phyloP scores from a whole-genome alignment of 768 basidiomycete genomes.

The Collybia nuda region DNA sequence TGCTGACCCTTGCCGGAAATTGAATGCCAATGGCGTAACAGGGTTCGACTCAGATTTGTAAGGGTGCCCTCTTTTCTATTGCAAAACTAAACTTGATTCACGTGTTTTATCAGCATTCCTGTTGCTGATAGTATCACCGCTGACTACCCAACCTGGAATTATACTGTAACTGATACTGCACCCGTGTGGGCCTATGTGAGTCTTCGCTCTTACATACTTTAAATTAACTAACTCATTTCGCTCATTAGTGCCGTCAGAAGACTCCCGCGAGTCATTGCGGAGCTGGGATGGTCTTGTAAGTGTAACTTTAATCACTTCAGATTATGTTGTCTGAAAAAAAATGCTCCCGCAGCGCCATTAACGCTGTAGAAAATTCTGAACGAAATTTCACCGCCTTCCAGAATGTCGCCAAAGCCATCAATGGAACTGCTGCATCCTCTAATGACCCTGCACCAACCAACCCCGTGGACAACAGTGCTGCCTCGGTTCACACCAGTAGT shows the following conservation, averaged over 20 bases:
- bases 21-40: slow-evolving; percentile 35
- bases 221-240: slow-evolving; percentile 4
- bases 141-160: slow-evolving; percentile 52
- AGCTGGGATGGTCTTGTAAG: slow-evolving; percentile 56
- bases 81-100: background rate
- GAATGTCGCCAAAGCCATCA: slow-evolving; percentile 50
- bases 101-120: slow-evolving; percentile 24
- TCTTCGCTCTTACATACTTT: slow-evolving; percentile 3
- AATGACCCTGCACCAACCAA: slow-evolving; percentile 23
- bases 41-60: slow-evolving; percentile 64
- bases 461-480: slow-evolving; percentile 25
- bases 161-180: slow-evolving; percentile 56
- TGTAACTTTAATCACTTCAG: slow-evolving; percentile 2
- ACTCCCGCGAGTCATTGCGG: slow-evolving; percentile 42
- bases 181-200: slow-evolving; percentile 59
- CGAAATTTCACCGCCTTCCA: slow-evolving; percentile 60
- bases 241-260: slow-evolving; percentile 38
- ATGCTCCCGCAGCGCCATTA: slow-evolving; percentile 42
- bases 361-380: slow-evolving; percentile 47
- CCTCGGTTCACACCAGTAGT: slow-evolving; percentile 30
- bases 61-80: slow-evolving; percentile 15
- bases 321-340: background rate
- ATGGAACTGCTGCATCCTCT: slow-evolving; percentile 46
- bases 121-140: slow-evolving; percentile 40
- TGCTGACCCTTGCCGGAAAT: slow-evolving; percentile 52